These are phyloP conservation scores for Pseudogymnoascus sp. DNA, from an alignment of 2,329 filamentous ascomycete species.

Conservation along the genomic window DNA sequence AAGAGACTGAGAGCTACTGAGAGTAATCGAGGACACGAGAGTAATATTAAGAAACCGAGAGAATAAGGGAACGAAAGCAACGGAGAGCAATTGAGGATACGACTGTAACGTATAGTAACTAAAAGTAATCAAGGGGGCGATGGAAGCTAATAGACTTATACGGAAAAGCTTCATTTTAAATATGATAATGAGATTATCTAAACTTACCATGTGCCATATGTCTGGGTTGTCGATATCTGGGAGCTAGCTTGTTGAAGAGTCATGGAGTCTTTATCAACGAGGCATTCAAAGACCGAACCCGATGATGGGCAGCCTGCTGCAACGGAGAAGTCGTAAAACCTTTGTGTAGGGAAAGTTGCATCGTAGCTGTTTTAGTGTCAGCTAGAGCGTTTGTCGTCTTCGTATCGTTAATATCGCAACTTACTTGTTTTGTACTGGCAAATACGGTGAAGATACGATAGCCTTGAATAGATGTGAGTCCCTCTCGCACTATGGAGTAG, in stretches of 20 bases:
- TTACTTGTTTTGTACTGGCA: neutral
- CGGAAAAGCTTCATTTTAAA: neutral
- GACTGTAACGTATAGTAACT: neutral
- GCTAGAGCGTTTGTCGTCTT: slow-evolving; percentile 25
- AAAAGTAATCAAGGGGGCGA: no score
- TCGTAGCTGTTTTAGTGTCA: slow-evolving; percentile 45
- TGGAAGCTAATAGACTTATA: no score
- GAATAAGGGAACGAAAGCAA: no score
- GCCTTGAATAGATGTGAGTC: neutral
- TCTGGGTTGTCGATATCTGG: slow-evolving; percentile 11
- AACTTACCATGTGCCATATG: neutral
- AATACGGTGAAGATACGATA: neutral
- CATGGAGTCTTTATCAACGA: slow-evolving; percentile 23
- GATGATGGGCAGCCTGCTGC: slow-evolving; percentile 28
- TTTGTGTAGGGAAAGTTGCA: slow-evolving; percentile 35
- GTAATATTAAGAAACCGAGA: no score
- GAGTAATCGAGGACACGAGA: neutral
- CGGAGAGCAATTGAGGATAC: neutral
- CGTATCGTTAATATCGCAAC: neutral
- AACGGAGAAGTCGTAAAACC: slow-evolving; percentile 36
- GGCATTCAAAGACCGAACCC: slow-evolving; percentile 16
- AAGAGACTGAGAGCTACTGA: neutral
- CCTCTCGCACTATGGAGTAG: slow-evolving; percentile 6
- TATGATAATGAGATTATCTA: neutral
- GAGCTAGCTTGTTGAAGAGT: slow-evolving; percentile 21